Evolutionary conservation across 495 filamentous ascomycete species (phyloP).

Genomic region (Hypoxylon intermedium): DNA sequence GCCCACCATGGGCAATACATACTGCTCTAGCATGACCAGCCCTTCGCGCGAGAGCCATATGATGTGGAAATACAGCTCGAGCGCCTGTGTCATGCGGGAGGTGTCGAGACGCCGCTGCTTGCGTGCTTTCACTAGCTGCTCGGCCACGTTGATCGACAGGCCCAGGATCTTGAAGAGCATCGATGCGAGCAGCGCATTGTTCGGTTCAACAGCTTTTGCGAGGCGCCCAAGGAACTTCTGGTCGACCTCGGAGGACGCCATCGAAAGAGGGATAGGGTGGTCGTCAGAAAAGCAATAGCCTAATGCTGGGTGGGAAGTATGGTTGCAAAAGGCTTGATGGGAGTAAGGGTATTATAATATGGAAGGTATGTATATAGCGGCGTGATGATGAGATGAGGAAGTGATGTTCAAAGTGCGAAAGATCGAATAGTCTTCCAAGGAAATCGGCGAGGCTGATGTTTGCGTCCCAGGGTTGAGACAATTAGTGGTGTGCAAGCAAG

Average conservation of each 20-base stretch:
- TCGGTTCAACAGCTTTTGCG: constrained; percentile 72
- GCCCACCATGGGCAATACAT: constrained; percentile 79
- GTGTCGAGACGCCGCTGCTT: constrained; percentile 84
- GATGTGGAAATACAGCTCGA: constrained; percentile 89
- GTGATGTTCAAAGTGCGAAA: no score
- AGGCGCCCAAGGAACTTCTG: constrained; percentile 93
- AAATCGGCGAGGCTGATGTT: no score
- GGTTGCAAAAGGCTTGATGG: not conserved
- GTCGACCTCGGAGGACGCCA: constrained; percentile 96
- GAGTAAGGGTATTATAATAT: not conserved
- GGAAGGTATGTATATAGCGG: not conserved
- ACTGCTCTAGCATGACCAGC: constrained; percentile 82
- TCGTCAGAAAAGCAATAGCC: constrained; percentile 1
- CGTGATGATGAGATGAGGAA: no score
- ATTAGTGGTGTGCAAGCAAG: no score
- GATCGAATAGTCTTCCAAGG: no score
- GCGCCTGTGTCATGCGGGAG: constrained; percentile 66
- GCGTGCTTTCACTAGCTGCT: constrained; percentile 81
- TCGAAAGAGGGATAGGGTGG: constrained; percentile 46
- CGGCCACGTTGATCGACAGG: constrained; percentile 85
- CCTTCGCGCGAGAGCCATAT: constrained; percentile 96
- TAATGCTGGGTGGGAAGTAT: constrained; percentile 11
- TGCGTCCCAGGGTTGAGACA: no score
- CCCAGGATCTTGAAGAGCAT: constrained; percentile 91
- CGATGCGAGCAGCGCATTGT: constrained; percentile 77